Evolutionary conservation across 2,329 filamentous ascomycete genomes (phyloP).

Genomic region (Xylariaceae sp.): DNA sequence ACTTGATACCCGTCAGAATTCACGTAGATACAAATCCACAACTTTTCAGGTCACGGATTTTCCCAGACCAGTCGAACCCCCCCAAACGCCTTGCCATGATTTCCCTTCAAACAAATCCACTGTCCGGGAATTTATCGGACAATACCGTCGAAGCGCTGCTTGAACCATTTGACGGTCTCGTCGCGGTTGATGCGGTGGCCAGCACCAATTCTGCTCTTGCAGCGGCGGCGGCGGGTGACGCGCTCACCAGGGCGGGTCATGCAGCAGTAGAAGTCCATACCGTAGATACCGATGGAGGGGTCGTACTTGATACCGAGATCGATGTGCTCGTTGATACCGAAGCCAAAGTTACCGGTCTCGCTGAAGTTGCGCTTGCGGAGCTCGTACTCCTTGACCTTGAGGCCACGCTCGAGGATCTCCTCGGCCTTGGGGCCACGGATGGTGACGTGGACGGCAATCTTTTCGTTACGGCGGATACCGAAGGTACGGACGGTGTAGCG

Average conservation of each 20-base stretch:
- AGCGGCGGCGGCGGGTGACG: slow-evolving; percentile 89
- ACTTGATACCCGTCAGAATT: slow-evolving; percentile 39
- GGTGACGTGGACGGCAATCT: slow-evolving; percentile 99
- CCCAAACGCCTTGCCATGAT: slow-evolving; percentile 35
- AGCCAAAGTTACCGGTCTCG: slow-evolving; percentile 99
- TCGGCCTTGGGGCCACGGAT: slow-evolving; percentile 98
- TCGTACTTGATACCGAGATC: slow-evolving; percentile 99
- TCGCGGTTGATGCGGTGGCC: slow-evolving; percentile 88
- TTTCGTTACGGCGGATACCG: slow-evolving; percentile 99
- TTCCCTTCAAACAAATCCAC: slow-evolving; percentile 21
- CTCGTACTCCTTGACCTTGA: slow-evolving; percentile 99
- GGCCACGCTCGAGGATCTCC: slow-evolving; percentile 99
- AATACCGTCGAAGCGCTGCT: slow-evolving; percentile 90
- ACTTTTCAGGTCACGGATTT: slow-evolving; percentile 39
- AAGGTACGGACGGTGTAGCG: slow-evolving; percentile 99
- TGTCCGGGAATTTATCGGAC: slow-evolving; percentile 69
- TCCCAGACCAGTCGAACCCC: slow-evolving; percentile 35
- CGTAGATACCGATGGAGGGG: slow-evolving; percentile 96
- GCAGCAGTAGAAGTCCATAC: slow-evolving; percentile 99
- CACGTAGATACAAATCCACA: slow-evolving; percentile 38
- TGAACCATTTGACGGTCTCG: slow-evolving; percentile 97
- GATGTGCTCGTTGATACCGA: slow-evolving; percentile 99
- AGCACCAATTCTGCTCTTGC: slow-evolving; percentile 78
- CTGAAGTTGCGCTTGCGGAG: slow-evolving; percentile 99
- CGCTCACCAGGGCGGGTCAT: slow-evolving; percentile 99